Evolutionary conservation across 805 yeast species (phyloP), one percentile per base, ranked within the genome.

Genomic region (Barnettozyma wickerhamii): DNA sequence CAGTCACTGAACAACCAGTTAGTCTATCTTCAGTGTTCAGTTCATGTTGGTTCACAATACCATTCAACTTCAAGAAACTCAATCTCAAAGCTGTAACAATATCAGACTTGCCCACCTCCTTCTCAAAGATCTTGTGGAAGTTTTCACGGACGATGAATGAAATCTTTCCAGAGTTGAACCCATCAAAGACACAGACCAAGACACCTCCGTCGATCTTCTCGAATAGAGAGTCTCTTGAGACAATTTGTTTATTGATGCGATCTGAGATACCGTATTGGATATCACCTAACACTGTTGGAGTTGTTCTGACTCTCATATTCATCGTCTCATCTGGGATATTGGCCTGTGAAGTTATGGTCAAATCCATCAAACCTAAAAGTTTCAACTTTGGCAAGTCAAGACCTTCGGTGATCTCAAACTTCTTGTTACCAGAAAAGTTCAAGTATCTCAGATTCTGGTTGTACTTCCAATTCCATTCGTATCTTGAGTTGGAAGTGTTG

Each of bases 391-490:
- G 80, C 56, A 93, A 66, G 45, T 89, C 90, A 54, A 90, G 75
- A 45, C 82, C 85, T 10, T 79, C 84, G 55, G 81, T 84, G 53
- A 93, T 90, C 57, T 93, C 98, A 48, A 93, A 78, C 48, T 96
- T 74, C 57, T 84, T 84, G 58, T 93, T 93, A 29, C 97, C 97
- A 0, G 97, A 88, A 42, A 93, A 81, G 59, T 91, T 93, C 58
- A 93, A 72, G 53, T 84, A 89, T 50, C 72, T 78, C 60, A 93
- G 68, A 31, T 79, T 77, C 40, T 74, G 68, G 57, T 93, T 93
- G 68, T 80, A 81, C 52, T 84, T 81, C 99, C 99, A 93, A 63
- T 88, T 93, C 97, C 98, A 93, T 59, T 93, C 99, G 57, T 87
- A 91, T 13, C 93, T 95, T 75, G 89, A 86, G 60, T 93, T 93